These are phyloP conservation scores for Exophiala mesophila DNA, from an alignment of 2,329 filamentous ascomycete species.

Conservation along the genomic window DNA sequence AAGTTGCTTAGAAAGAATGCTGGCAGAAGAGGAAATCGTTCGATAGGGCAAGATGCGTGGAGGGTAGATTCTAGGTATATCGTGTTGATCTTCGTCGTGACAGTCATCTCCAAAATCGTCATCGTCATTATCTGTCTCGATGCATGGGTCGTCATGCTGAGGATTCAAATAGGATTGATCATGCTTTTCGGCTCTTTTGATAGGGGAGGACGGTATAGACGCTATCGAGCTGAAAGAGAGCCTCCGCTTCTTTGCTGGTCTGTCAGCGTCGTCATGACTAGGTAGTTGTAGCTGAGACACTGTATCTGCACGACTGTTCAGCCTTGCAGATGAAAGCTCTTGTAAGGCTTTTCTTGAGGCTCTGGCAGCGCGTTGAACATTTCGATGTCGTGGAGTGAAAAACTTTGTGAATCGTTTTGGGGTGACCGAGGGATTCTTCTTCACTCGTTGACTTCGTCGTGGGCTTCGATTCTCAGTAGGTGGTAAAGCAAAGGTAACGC, in stretches of 20 bases:
- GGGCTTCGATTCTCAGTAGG: constrained; percentile 15
- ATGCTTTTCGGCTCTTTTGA: constrained; percentile 11
- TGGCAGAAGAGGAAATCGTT: constrained; percentile 13
- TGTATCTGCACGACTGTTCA: constrained; percentile 17
- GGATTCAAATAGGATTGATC: background rate
- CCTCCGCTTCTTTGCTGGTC: constrained; percentile 41
- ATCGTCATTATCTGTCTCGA: constrained; percentile 17
- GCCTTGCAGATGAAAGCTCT: constrained; percentile 34
- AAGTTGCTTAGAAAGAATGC: constrained; percentile 16
- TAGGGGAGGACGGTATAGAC: constrained; percentile 45
- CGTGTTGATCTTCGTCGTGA: constrained; percentile 7
- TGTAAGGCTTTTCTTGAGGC: constrained; percentile 42
- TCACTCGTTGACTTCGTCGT: constrained; percentile 31
- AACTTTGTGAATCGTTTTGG: constrained; percentile 49
- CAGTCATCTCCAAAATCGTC: too few species aligned
- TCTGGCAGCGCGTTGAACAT: constrained; percentile 33
- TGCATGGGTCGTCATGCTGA: background rate
- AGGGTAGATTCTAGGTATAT: constrained; percentile 8
- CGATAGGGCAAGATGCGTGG: constrained; percentile 17
- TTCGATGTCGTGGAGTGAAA: constrained; percentile 43
- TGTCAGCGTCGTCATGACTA: constrained; percentile 1
- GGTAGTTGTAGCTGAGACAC: background rate
- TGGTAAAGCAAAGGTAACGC: constrained; percentile 13
- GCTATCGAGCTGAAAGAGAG: constrained; percentile 41
- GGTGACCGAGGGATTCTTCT: constrained; percentile 45